These are phyloP conservation scores for Aspergillus latus DNA, from an alignment of 2,329 filamentous ascomycete genomes.

Conservation along the genomic window DNA sequence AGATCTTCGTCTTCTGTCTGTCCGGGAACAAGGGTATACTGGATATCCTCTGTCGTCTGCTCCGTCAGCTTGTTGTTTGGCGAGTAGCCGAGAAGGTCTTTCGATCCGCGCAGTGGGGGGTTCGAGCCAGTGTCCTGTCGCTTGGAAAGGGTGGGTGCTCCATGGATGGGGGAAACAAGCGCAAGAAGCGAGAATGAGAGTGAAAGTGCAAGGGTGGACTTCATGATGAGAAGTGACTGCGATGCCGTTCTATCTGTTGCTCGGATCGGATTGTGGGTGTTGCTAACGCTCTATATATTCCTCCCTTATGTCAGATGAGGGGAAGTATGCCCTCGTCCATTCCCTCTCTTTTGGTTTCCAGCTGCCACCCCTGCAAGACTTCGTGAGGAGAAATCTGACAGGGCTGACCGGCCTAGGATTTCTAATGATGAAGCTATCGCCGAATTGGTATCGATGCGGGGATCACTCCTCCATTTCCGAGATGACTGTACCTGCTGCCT, in stretches of 20 bases:
- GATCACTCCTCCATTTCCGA: background rate
- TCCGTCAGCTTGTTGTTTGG: conserved; percentile 36
- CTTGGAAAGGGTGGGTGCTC: conserved; percentile 9
- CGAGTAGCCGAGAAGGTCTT: conserved; percentile 43
- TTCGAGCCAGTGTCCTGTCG: conserved; percentile 25
- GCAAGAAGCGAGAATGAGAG: conserved; percentile 6
- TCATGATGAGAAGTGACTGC: conserved; percentile 11
- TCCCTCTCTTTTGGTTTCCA: background rate
- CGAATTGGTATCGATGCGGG: conserved; percentile 6
- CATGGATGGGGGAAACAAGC: conserved; percentile 14
- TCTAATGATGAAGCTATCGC: background rate
- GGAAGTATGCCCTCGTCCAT: background rate
- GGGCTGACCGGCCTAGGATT: background rate
- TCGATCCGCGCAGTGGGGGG: conserved; percentile 31
- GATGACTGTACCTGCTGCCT: background rate
- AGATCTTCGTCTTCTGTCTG: conserved; percentile 53
- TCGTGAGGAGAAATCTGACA: background rate
- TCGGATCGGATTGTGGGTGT: background rate
- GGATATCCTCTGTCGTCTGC: conserved; percentile 37
- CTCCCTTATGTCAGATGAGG: background rate
- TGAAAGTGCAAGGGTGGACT: conserved; percentile 4
- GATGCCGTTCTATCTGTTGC: background rate
- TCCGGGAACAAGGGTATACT: conserved; percentile 49
- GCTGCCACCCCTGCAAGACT: background rate
- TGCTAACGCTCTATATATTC: background rate